Conservation (phyloP, 2,329 filamentous ascomycete genomes). For the Trichothecium roseum region DNA sequence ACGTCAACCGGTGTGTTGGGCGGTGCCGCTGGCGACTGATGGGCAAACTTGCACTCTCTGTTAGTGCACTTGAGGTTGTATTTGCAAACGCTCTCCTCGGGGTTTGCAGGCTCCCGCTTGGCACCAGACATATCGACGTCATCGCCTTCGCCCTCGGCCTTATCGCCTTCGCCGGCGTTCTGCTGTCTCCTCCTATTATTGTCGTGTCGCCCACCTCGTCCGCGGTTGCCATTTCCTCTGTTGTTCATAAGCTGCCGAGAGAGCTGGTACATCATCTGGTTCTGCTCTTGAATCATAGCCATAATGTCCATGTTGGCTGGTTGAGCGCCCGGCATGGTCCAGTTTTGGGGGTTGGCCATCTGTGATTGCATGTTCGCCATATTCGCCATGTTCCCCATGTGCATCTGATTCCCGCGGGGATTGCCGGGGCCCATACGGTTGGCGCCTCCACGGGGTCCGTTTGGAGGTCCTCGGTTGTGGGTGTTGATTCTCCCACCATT, state of each 20-base stretch:
- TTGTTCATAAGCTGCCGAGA: conserved; percentile 52
- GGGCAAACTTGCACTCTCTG: conserved; percentile 82
- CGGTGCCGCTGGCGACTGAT: conserved; percentile 85
- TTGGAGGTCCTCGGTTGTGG: conserved; percentile 60
- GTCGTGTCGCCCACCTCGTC: conserved; percentile 29
- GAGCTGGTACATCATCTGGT: conserved; percentile 73
- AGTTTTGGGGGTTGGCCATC: conserved; percentile 22
- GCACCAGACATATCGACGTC: conserved; percentile 54
- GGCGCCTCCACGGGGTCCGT: conserved; percentile 57
- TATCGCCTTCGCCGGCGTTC: conserved; percentile 19
- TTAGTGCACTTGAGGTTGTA: conserved; percentile 86
- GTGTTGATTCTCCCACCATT: conserved; percentile 69
- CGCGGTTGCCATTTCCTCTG: conserved; percentile 26
- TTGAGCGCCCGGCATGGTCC: conserved; percentile 36
- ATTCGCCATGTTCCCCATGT: no score
- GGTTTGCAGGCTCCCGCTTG: conserved; percentile 43
- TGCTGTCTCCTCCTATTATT: conserved; percentile 27
- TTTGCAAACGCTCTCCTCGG: conserved; percentile 68
- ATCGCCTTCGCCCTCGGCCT: conserved; percentile 33
- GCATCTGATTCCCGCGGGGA: no score
- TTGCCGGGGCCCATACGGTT: no score
- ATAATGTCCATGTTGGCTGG: conserved; percentile 46
- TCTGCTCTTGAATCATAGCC: conserved; percentile 81
- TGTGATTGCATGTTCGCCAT: no score
- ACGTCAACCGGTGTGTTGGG: conserved; percentile 69